Percentiles rank a stretch among this genome's conserved stretches.
These are phyloP conservation scores for Paramecium caudatum DNA, from an alignment of 73 alveolate species.

Conservation along the genomic window DNA sequence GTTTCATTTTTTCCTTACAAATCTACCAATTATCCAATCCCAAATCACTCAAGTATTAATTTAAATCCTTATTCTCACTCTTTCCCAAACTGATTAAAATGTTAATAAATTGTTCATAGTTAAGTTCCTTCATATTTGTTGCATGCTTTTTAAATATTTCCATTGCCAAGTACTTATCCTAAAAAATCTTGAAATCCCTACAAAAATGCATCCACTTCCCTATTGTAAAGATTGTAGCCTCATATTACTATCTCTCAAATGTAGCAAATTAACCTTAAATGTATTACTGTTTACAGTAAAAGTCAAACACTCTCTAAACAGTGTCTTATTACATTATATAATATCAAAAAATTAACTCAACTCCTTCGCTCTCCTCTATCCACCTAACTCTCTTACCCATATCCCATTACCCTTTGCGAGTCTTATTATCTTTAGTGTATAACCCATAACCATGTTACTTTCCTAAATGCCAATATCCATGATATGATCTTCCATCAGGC, in stretches of 20 bases:
- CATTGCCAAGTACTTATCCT: neutral
- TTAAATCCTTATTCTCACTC: neutral
- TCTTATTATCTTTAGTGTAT: neutral
- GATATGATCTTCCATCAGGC: conserved; percentile 80
- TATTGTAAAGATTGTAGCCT: neutral
- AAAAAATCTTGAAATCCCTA: neutral
- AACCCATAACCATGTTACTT: conserved; percentile 84
- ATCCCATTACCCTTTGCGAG: conserved; percentile 16
- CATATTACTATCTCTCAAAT: conserved; percentile 38
- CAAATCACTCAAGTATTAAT: neutral
- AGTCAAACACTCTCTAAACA: conserved; percentile 5
- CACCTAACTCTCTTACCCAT: conserved; percentile 58
- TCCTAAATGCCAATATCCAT: conserved; percentile 83
- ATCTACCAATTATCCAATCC: conserved; percentile 10
- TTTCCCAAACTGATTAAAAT: neutral
- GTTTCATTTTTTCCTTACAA: neutral
- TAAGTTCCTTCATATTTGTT: neutral
- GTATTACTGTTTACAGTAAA: conserved; percentile 1
- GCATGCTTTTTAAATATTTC: conserved; percentile 10
- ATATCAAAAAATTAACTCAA: neutral
- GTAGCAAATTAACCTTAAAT: neutral
- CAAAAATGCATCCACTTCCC: conserved; percentile 49
- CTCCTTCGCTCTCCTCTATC: neutral
- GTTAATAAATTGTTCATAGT: neutral
- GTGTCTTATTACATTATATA: neutral